phyloP scores from a whole-genome alignment of 192 early-diverging fungal species.

The Pilaira anomala region DNA sequence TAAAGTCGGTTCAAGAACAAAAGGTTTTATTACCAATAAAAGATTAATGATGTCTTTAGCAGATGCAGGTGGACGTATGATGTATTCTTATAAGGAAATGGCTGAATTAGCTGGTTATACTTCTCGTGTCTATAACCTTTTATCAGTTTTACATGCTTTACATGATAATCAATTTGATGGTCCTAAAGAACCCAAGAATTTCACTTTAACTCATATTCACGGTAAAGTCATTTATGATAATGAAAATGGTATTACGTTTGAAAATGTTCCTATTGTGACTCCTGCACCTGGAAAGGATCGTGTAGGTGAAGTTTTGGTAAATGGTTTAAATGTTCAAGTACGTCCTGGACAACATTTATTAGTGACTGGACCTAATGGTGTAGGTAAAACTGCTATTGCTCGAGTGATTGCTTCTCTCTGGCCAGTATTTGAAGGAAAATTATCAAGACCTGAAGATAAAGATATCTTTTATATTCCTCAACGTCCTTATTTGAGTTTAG shows the following conservation, averaged over 20 bases:
- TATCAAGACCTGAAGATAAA: slow-evolving; percentile 65
- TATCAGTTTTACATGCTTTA: slow-evolving; percentile 80
- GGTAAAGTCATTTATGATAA: slow-evolving; percentile 54
- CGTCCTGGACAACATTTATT: slow-evolving; percentile 87
- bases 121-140: slow-evolving; percentile 78
- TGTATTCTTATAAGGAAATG: slow-evolving; percentile 94
- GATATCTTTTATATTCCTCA: slow-evolving; percentile 99
- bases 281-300: slow-evolving; percentile 61
- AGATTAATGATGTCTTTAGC: slow-evolving; percentile 77
- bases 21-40: slow-evolving; percentile 90
- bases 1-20: slow-evolving; percentile 60
- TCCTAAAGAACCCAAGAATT: slow-evolving; percentile 32
- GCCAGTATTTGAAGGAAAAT: slow-evolving; percentile 79
- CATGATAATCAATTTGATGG: slow-evolving; percentile 55
- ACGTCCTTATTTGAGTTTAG: slow-evolving; percentile 89
- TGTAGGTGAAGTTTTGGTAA: slow-evolving; percentile 83
- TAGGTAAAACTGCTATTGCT: slow-evolving; percentile 90
- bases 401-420: slow-evolving; percentile 92
- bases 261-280: slow-evolving; percentile 84
- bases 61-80: slow-evolving; percentile 94
- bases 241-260: slow-evolving; percentile 76
- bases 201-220: slow-evolving; percentile 49
- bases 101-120: slow-evolving; percentile 90
- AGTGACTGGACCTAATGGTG: slow-evolving; percentile 93
- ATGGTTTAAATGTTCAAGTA: slow-evolving; percentile 70